Percentiles rank a stretch among this genome's conserved stretches.
Evolutionary conservation across 257 asterid genomes (phyloP).

Genomic region (Fraxinus excelsior): DNA sequence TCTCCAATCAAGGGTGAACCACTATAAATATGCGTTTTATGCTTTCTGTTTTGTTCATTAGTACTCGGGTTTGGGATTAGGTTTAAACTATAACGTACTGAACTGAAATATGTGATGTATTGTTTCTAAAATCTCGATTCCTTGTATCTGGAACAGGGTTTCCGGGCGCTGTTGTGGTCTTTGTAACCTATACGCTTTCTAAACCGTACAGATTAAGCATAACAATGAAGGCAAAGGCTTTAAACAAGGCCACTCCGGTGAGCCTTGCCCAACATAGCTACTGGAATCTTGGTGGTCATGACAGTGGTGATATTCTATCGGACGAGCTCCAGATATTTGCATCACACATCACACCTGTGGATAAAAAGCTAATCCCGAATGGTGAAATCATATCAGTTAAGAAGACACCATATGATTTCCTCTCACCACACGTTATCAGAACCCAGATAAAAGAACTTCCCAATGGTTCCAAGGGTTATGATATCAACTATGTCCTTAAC

Average conservation of each 20-base stretch:
- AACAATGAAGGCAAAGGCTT: slow-evolving; percentile 61
- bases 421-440: slow-evolving; percentile 41
- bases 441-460: slow-evolving; percentile 52
- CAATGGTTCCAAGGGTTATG: slow-evolving; percentile 53
- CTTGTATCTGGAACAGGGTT: slow-evolving; percentile 46
- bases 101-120: neutral
- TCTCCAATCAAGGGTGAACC: neutral
- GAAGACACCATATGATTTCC: slow-evolving; percentile 71
- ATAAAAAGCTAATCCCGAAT: slow-evolving; percentile 57
- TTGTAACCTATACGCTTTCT: slow-evolving; percentile 53
- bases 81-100: neutral
- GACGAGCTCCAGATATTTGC: slow-evolving; percentile 62
- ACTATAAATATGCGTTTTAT: neutral
- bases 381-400: slow-evolving; percentile 49
- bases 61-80: neutral
- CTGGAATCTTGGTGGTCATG: slow-evolving; percentile 86
- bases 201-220: slow-evolving; percentile 46
- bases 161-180: slow-evolving; percentile 58
- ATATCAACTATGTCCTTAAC: slow-evolving; percentile 72
- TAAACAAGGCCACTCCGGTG: slow-evolving; percentile 74
- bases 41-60: neutral
- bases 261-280: slow-evolving; percentile 79
- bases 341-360: slow-evolving; percentile 60
- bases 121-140: neutral
- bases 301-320: slow-evolving; percentile 63